Evolutionary conservation across 2,329 filamentous ascomycete genomes (phyloP).

Genomic region (Monosporascus sp.): DNA sequence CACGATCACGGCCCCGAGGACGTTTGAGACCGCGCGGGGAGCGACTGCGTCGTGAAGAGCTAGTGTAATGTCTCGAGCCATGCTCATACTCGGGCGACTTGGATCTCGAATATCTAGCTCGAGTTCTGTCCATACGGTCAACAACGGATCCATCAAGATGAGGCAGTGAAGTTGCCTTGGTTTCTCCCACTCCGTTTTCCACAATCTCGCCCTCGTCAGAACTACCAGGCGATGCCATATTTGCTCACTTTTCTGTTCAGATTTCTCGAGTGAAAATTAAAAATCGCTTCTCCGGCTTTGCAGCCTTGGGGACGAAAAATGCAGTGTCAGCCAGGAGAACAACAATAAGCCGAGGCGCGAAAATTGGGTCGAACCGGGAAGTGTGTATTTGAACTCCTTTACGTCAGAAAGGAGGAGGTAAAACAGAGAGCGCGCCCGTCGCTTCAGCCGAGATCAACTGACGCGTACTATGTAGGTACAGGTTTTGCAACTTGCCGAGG

Average conservation of each 20-base stretch:
- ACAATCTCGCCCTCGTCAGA: constrained; percentile 85
- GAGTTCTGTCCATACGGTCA: constrained; percentile 87
- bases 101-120: constrained; percentile 50
- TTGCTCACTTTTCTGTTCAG: constrained; percentile 23
- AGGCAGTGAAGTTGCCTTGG: constrained; percentile 85
- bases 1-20: constrained; percentile 34
- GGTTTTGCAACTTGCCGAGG: not conserved
- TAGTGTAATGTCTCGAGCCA: constrained; percentile 33
- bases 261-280: constrained; percentile 12
- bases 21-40: constrained; percentile 66
- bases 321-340: constrained; percentile 23
- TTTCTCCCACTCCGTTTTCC: constrained; percentile 58
- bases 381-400: constrained; percentile 22
- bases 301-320: constrained; percentile 15
- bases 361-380: constrained; percentile 31
- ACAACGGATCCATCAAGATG: constrained; percentile 72
- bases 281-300: constrained; percentile 9
- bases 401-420: constrained; percentile 15
- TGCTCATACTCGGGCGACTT: constrained; percentile 46
- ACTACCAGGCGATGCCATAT: constrained; percentile 42
- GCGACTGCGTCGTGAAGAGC: constrained; percentile 44
- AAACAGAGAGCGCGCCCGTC: not conserved
- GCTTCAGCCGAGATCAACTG: not conserved
- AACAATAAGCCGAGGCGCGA: constrained; percentile 18
- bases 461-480: not conserved